Base-by-base conservation (phyloP, 2,329 filamentous ascomycete genomes). In the Colletotrichum lini region DNA sequence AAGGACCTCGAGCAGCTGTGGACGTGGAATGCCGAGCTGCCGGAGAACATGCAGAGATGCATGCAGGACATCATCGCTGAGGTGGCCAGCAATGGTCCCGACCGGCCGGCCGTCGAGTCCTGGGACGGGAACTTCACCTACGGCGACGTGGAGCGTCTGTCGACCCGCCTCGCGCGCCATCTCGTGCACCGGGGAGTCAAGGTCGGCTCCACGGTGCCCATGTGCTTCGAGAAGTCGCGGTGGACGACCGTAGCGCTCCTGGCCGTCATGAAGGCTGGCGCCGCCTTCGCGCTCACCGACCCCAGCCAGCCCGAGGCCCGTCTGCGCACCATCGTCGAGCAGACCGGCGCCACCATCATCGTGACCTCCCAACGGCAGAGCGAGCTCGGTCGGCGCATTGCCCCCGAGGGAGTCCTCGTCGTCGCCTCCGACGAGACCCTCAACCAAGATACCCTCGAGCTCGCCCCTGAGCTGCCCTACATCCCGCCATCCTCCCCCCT, bases 121-220 rank as follows among this genome's bases (percentile, higher is more conserved):
- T 87, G 85, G 85, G 86, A 88, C 69, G 85, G 86, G 44, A 75
- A 76, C 65, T 80, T 86, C 63, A 86, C 84, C 3, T 88, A 87
- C 71, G 65, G 75, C 45, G 81, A 87, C 57, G 78, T 87, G 2
- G 83, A 87, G 45, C 72, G 75, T 1, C 77, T 83, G 15, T 85
- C 86, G 2, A 82, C 81, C 38, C 74, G 75, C 1, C 78, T 87
- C 9, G 85, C 85, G 3, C 75, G 75, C 6, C 78, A 83, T 66
- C 79, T 88, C 2, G 72, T 77, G 16, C 75, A 75, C 13, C 73
- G 76, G n/a, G 84, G 84, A 18, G 78, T 84, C 47, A 74, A 68
- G 2, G 65, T 79, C 13, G 85, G 84, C n/a, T 80, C 78, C 49
- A 81, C 80, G 12, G 82, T 88, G n/a, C 84, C 85, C 3, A 78